A percentile compares a stretch with the other conserved stretches of the same genome.
phyloP scores from a whole-genome alignment of 129 eudicot genomes.

The Mikania micrantha region DNA sequence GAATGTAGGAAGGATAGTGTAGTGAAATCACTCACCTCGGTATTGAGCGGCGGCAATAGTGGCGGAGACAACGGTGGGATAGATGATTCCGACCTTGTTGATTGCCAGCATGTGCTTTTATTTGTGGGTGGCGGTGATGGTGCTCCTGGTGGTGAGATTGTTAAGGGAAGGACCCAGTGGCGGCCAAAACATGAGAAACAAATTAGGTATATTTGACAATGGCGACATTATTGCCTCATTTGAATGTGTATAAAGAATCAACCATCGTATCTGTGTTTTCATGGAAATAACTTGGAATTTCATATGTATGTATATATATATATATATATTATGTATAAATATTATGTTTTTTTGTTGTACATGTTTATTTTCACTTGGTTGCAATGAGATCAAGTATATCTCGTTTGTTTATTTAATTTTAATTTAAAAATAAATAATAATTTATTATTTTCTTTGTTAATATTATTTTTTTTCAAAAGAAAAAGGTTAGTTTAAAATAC shows the following conservation, averaged over 20 bases:
- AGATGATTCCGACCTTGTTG: slow-evolving; percentile 34
- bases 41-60: slow-evolving; percentile 21
- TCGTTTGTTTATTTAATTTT: no score
- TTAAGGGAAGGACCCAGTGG: slow-evolving; percentile 78
- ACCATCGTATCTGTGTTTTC: background rate
- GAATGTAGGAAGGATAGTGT: slow-evolving; percentile 84
- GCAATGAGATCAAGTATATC: background rate
- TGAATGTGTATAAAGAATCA: background rate
- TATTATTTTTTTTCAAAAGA: no score
- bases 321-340: background rate
- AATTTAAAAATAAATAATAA: no score
- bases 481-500: no score
- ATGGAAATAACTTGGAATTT: background rate
- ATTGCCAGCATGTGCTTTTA: slow-evolving; percentile 79
- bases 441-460: no score
- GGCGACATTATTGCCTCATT: background rate
- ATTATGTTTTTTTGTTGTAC: background rate
- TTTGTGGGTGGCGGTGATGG: slow-evolving; percentile 48
- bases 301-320: background rate
- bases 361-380: background rate
- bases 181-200: slow-evolving; percentile 43
- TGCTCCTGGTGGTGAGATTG: slow-evolving; percentile 35
- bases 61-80: slow-evolving; percentile 11
- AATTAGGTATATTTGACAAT: background rate
- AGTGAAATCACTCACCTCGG: slow-evolving; percentile 59